phyloP scores from a whole-genome alignment of 2,329 filamentous ascomycete genomes.

The Alternaria sp. region DNA sequence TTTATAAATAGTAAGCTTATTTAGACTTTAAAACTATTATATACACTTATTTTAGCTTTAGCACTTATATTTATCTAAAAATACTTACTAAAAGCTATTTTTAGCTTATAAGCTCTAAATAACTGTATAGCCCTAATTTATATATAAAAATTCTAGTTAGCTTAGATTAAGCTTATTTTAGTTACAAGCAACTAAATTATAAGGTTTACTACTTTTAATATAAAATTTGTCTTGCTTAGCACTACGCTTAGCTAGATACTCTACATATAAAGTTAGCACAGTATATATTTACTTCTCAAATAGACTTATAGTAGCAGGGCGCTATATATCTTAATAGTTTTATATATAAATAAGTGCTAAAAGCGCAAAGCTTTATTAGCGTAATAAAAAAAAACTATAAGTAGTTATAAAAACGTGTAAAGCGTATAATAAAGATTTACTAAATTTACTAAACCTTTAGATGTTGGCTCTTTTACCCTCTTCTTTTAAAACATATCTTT shows the following conservation, averaged over 20 bases:
- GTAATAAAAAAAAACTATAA: constrained; percentile 5
- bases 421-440: background rate
- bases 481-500: background rate
- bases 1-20: background rate
- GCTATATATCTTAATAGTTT: constrained; percentile 8
- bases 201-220: constrained; percentile 11
- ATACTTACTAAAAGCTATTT: background rate
- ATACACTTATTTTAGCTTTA: background rate
- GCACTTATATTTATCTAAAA: background rate
- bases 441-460: constrained; percentile 6
- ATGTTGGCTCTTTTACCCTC: constrained; percentile 6
- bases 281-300: constrained; percentile 5
- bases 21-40: background rate
- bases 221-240: constrained; percentile 6
- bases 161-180: constrained; percentile 6
- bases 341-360: constrained; percentile 7
- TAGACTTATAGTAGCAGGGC: background rate
- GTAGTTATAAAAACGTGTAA: background rate
- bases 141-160: background rate
- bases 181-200: background rate
- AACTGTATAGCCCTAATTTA: background rate
- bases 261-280: constrained; percentile 6
- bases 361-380: background rate
- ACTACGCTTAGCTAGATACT: constrained; percentile 1
- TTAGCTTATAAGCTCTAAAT: background rate